A percentile compares a stretch with the other conserved stretches of the same genome.
These are phyloP conservation scores for Pythium monospermum DNA, from an alignment of 352 stramenopile genomes.

Conservation along the genomic window DNA sequence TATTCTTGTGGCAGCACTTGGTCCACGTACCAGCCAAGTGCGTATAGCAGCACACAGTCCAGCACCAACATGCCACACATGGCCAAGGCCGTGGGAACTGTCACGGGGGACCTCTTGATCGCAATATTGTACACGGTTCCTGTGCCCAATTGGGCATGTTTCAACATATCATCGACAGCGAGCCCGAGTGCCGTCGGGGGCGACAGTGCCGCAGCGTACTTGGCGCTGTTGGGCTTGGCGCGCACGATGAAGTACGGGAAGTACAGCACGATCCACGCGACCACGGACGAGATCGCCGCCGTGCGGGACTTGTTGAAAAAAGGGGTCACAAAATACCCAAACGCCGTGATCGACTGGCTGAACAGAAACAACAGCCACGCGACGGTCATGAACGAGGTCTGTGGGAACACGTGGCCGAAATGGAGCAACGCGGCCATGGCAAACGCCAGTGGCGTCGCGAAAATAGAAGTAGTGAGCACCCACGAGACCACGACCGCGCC, in stretches of 20 bases:
- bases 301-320: conserved; percentile 70
- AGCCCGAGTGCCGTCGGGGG: conserved; percentile 55
- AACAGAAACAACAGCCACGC: conserved; percentile 48
- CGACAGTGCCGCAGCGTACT: conserved; percentile 44
- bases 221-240: conserved; percentile 30
- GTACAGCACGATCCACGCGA: conserved; percentile 63
- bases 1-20: conserved; percentile 90
- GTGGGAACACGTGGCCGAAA: conserved; percentile 22
- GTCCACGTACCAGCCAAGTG: conserved; percentile 88
- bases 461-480: conserved; percentile 9
- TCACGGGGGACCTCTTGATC: conserved; percentile 30
- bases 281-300: conserved; percentile 45
- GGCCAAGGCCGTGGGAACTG: conserved; percentile 32
- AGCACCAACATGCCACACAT: conserved; percentile 67
- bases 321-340: conserved; percentile 51
- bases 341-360: conserved; percentile 48
- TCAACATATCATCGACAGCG: conserved; percentile 48
- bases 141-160: conserved; percentile 44
- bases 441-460: conserved; percentile 14
- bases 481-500: too few species aligned
- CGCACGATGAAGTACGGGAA: conserved; percentile 62
- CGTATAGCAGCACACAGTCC: conserved; percentile 77
- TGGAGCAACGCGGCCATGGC: conserved; percentile 24
- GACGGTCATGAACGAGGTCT: conserved; percentile 15
- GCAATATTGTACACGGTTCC: conserved; percentile 47